Evolutionary conservation across 768 basidiomycete genomes (phyloP).

Genomic region (Xerocomus spinulosus): DNA sequence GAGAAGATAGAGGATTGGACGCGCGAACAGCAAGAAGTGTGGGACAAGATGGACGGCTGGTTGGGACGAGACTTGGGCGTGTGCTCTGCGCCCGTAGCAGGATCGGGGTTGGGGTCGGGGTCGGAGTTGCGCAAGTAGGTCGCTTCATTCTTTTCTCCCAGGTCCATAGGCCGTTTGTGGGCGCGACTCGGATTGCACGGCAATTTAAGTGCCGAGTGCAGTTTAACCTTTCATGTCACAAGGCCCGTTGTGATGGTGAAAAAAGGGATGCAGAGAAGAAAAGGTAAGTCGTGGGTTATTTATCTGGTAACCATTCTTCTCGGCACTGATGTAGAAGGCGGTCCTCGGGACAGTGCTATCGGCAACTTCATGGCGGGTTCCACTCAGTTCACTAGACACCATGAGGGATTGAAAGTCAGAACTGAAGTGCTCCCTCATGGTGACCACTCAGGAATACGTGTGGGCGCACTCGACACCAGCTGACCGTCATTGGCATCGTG

Average conservation of each 20-base stretch:
- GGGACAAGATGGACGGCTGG: constrained; percentile 62
- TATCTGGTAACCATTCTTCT: too few species aligned
- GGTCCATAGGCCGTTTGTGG: not conserved
- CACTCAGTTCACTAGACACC: not conserved
- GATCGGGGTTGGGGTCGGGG: constrained; percentile 7
- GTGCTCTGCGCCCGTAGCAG: too few species aligned
- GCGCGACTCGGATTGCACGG: not conserved
- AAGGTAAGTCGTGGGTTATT: not conserved
- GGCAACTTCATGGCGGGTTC: too few species aligned
- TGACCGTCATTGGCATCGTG: not conserved
- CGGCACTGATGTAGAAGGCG: too few species aligned
- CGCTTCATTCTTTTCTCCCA: not conserved
- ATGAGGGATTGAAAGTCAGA: too few species aligned
- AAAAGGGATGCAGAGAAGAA: too few species aligned
- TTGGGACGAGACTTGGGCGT: constrained; percentile 20
- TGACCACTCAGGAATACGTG: not conserved
- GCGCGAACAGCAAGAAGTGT: constrained; percentile 52
- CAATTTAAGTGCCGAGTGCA: not conserved
- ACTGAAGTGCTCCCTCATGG: not conserved
- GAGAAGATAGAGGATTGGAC: constrained; percentile 67
- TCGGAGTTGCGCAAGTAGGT: not conserved
- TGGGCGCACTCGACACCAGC: not conserved
- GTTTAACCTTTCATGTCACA: not conserved
- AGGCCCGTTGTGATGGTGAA: not conserved
- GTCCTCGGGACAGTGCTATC: too few species aligned